These are phyloP conservation scores for Paraglomus brasilianum DNA, from an alignment of 192 early-diverging fungal genomes.

Conservation along the genomic window DNA sequence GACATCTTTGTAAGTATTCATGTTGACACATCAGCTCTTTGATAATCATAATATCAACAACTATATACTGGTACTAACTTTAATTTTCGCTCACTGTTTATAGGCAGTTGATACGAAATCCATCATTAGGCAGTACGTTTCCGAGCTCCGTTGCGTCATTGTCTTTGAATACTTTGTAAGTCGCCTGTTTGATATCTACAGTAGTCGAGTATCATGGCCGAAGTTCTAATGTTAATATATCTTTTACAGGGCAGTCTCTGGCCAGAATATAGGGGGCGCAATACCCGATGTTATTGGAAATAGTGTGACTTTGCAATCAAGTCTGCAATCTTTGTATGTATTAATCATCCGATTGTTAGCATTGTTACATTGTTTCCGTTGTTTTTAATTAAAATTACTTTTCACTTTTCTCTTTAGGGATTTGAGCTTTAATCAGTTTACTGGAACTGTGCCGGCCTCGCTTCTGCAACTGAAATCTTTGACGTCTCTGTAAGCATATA, in stretches of 20 bases:
- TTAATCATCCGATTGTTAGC: background rate
- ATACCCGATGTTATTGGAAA: slow-evolving; percentile 21
- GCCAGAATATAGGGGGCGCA: background rate
- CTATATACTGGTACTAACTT: background rate
- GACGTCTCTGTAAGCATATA: background rate
- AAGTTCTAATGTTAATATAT: background rate
- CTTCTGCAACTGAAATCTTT: background rate
- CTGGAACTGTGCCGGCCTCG: slow-evolving; percentile 6
- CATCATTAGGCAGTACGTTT: background rate
- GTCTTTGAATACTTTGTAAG: background rate
- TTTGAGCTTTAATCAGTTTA: slow-evolving; percentile 6
- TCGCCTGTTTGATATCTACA: background rate
- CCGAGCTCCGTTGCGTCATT: background rate
- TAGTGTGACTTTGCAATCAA: slow-evolving; percentile 8
- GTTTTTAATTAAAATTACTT: background rate
- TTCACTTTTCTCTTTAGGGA: background rate
- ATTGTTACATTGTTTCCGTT: background rate
- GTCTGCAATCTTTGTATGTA: slow-evolving; percentile 14
- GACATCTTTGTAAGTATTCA: background rate
- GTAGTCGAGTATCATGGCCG: background rate
- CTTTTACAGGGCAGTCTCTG: too few relatives aligned
- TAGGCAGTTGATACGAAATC: background rate
- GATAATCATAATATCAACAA: background rate
- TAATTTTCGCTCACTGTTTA: too few relatives aligned
- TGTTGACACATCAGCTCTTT: background rate